phyloP scores from a whole-genome alignment of 1,139 yeast species.

The Blastobotrys persicus region DNA sequence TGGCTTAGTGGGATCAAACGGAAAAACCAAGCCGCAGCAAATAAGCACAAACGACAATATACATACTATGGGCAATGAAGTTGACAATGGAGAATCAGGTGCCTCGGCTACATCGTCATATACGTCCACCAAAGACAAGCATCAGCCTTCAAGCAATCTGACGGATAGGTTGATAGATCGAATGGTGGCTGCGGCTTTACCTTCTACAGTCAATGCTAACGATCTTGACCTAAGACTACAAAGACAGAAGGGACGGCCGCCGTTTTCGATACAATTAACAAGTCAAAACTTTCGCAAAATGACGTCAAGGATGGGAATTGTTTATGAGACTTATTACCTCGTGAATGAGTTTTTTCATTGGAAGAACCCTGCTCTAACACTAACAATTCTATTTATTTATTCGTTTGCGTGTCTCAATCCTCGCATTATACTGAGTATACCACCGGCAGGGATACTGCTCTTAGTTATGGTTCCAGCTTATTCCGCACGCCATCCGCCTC shows the following conservation, averaged over 20 bases:
- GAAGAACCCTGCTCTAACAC: constrained; percentile 61
- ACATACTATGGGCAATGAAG: background rate
- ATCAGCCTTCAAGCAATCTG: constrained; percentile 7
- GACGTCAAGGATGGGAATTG: constrained; percentile 54
- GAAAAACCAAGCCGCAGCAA: background rate
- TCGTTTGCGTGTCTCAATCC: constrained; percentile 68
- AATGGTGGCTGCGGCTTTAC: constrained; percentile 66
- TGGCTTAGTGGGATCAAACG: background rate
- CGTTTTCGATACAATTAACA: constrained; percentile 66
- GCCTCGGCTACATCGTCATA: background rate
- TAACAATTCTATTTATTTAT: constrained; percentile 53
- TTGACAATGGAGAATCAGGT: background rate
- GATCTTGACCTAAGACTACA: constrained; percentile 35
- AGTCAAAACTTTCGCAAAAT: constrained; percentile 65
- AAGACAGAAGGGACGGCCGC: constrained; percentile 62
- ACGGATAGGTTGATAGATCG: constrained; percentile 72
- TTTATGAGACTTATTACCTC: constrained; percentile 47
- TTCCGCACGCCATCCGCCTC: constrained; percentile 44
- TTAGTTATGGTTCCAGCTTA: constrained; percentile 72
- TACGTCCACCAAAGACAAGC: constrained; percentile 7
- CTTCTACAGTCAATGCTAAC: constrained; percentile 44
- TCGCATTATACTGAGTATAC: constrained; percentile 49
- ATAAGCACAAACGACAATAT: no score
- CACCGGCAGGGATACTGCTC: constrained; percentile 52
- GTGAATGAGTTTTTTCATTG: constrained; percentile 62